A percentile compares a stretch with the other conserved stretches of the same genome.
phyloP scores from a whole-genome alignment of 495 filamentous ascomycete genomes.

The Penicillium turbatum region DNA sequence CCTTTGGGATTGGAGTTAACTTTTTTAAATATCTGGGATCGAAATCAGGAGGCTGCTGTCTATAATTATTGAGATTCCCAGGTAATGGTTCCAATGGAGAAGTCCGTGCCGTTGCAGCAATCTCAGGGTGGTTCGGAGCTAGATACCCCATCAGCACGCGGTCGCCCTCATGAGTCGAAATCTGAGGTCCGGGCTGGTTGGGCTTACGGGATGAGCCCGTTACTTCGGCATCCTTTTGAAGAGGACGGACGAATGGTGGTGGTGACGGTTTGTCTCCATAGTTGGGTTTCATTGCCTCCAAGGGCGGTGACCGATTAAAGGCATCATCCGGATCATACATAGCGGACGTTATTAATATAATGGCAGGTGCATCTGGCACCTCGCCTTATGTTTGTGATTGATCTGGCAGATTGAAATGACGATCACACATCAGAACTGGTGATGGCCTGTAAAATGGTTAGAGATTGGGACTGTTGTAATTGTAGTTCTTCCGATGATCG shows the following conservation, averaged over 20 bases:
- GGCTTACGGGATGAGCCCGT: constrained; percentile 34
- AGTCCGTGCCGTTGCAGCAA: constrained; percentile 30
- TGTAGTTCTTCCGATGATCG: neutral
- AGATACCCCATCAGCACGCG: constrained; percentile 46
- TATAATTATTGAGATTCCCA: constrained; percentile 6
- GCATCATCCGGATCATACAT: constrained; percentile 47
- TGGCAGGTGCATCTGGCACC: constrained; percentile 35
- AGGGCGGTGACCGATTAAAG: constrained; percentile 32
- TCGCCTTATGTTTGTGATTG: constrained; percentile 8
- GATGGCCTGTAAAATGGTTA: neutral
- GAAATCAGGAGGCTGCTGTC: neutral
- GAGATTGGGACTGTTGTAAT: neutral
- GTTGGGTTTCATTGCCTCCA: constrained; percentile 18
- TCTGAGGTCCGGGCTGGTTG: constrained; percentile 31
- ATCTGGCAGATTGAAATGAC: neutral
- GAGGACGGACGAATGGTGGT: constrained; percentile 26
- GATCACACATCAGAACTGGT: constrained; percentile 10
- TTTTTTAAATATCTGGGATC: neutral
- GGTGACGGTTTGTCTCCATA: constrained; percentile 21
- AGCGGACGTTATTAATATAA: constrained; percentile 38
- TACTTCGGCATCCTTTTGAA: constrained; percentile 10
- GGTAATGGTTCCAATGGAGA: constrained; percentile 16
- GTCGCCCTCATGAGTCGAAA: constrained; percentile 35
- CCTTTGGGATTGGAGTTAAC: neutral
- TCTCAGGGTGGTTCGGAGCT: constrained; percentile 43